Conservation (phyloP, 1,284 basidiomycete genomes). For the Austroboletus niveus region DNA sequence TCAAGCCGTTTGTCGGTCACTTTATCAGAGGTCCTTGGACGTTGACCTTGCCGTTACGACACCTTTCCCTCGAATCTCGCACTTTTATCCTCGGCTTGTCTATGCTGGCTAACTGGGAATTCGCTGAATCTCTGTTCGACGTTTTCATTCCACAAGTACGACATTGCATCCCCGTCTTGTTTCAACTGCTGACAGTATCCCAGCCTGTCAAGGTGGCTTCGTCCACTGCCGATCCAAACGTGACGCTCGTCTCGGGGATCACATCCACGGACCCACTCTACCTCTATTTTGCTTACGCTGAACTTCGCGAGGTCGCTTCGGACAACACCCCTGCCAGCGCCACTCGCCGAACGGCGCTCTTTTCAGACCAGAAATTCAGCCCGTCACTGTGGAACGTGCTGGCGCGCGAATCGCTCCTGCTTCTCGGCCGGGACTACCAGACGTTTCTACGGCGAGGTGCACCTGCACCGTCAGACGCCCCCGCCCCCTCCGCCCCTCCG, state of each 20-base stretch:
- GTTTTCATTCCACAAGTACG: slow-evolving; percentile 46
- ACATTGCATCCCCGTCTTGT: neutral
- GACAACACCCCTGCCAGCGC: too few species aligned
- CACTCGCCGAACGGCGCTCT: too few species aligned
- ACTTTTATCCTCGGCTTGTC: slow-evolving; percentile 46
- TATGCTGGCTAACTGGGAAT: slow-evolving; percentile 59
- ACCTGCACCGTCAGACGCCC: slow-evolving; percentile 26
- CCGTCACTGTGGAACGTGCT: too few species aligned
- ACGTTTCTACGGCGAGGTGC: slow-evolving; percentile 50
- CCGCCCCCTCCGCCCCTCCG: slow-evolving; percentile 12
- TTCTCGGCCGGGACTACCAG: slow-evolving; percentile 17
- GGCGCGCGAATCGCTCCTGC: too few species aligned
- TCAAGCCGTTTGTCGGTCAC: slow-evolving; percentile 51
- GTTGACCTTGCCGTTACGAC: too few species aligned
- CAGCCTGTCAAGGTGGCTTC: slow-evolving; percentile 46
- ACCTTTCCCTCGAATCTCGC: too few species aligned
- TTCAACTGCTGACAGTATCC: neutral
- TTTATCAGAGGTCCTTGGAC: too few species aligned
- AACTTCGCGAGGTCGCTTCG: slow-evolving; percentile 38
- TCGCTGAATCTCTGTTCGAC: slow-evolving; percentile 58
- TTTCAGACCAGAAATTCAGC: too few species aligned
- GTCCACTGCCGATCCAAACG: slow-evolving; percentile 46
- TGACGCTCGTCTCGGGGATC: slow-evolving; percentile 35
- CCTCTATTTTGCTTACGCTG: slow-evolving; percentile 57
- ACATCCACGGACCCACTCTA: slow-evolving; percentile 42